These are phyloP conservation scores for Panicum hallii DNA, from an alignment of 202 grass and related monocot genomes.

Conservation along the genomic window DNA sequence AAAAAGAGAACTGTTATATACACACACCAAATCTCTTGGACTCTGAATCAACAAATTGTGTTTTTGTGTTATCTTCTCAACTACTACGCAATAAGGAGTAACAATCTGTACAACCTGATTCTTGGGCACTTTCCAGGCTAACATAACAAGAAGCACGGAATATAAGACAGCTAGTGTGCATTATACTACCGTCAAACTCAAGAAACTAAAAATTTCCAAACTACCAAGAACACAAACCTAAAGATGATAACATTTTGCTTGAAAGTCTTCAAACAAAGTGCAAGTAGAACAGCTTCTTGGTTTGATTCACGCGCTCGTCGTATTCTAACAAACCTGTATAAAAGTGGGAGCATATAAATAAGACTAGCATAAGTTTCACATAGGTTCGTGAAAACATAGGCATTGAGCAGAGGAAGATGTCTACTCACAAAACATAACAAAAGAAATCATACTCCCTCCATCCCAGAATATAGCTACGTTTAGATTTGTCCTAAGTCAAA, in stretches of 20 bases:
- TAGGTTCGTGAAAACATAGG: not conserved
- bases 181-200: not conserved
- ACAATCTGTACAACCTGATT: not conserved
- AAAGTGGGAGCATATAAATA: conserved; percentile 42
- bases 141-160: not conserved
- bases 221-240: conserved; percentile 64
- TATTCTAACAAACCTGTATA: conserved; percentile 85
- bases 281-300: conserved; percentile 94
- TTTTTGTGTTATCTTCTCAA: conserved; percentile 16
- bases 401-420: not conserved
- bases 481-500: too few species aligned
- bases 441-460: not conserved
- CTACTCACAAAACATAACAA: conserved; percentile 1
- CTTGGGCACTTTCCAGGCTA: not conserved
- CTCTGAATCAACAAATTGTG: not conserved
- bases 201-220: conserved; percentile 23
- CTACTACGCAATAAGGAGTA: not conserved
- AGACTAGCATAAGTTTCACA: conserved; percentile 1
- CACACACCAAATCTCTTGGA: not conserved
- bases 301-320: conserved; percentile 79
- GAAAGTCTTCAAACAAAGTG: conserved; percentile 96
- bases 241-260: conserved; percentile 93
- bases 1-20: not conserved
- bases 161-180: not conserved
- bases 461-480: too few species aligned